phyloP scores from a whole-genome alignment of 257 asterid species.

The Misopates orontium region DNA sequence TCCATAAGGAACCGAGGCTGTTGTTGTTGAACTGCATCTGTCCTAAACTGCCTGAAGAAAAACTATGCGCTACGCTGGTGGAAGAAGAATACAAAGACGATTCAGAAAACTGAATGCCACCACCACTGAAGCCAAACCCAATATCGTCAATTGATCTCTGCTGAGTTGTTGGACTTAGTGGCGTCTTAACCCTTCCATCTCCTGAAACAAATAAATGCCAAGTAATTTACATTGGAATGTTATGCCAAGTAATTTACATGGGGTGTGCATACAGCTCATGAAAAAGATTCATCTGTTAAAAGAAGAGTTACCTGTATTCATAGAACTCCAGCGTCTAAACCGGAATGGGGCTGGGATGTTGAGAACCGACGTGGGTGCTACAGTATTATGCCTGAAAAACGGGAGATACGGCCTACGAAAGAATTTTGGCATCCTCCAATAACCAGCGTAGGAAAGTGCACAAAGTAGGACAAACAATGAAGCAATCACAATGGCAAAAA shows the following conservation, averaged over 20 bases:
- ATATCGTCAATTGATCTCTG: conserved; percentile 37
- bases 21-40: conserved; percentile 46
- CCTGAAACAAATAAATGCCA: conserved; percentile 45
- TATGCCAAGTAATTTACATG: too few relatives aligned
- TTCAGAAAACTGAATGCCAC: conserved; percentile 52
- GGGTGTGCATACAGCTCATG: too few relatives aligned
- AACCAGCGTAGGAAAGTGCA: conserved; percentile 39
- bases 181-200: conserved; percentile 63
- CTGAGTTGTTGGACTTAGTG: conserved; percentile 65
- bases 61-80: conserved; percentile 73
- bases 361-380: conserved; percentile 45
- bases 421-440: conserved; percentile 48
- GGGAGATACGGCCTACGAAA: conserved; percentile 60
- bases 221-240: too few relatives aligned
- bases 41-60: conserved; percentile 70
- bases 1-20: conserved; percentile 42
- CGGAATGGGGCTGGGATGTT: conserved; percentile 47
- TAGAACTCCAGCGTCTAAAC: conserved; percentile 68
- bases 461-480: conserved; percentile 51
- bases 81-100: conserved; percentile 68
- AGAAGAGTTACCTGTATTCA: conserved; percentile 47
- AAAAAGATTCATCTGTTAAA: not conserved
- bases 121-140: conserved; percentile 37
- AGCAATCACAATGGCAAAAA: conserved; percentile 39
- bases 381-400: conserved; percentile 48